phyloP scores from a whole-genome alignment of 768 basidiomycete genomes.

The Psilocybe tampanensis region DNA sequence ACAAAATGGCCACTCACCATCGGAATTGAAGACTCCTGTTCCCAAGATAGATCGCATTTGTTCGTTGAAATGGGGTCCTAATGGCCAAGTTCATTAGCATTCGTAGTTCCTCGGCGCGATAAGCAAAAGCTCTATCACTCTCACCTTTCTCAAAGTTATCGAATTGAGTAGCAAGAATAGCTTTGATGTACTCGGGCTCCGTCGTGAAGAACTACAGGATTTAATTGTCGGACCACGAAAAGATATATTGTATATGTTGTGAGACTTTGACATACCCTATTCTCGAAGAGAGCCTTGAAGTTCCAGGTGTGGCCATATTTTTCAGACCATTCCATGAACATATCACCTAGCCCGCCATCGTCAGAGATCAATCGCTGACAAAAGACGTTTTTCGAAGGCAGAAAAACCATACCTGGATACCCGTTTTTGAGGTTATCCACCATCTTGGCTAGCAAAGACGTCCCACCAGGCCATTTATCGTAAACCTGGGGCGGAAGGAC shows the following conservation, averaged over 20 bases:
- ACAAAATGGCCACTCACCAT: slow-evolving; percentile 38
- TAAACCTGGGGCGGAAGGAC: slow-evolving; percentile 32
- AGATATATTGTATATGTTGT: not conserved
- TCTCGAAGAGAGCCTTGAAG: slow-evolving; percentile 37
- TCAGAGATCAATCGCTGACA: too few species aligned
- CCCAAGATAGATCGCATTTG: slow-evolving; percentile 47
- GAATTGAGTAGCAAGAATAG: slow-evolving; percentile 45
- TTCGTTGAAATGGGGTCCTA: slow-evolving; percentile 26
- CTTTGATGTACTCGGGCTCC: slow-evolving; percentile 55
- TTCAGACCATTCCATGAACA: slow-evolving; percentile 21
- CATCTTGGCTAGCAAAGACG: not conserved
- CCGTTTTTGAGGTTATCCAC: slow-evolving; percentile 9
- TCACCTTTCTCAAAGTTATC: slow-evolving; percentile 48
- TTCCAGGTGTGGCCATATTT: slow-evolving; percentile 34
- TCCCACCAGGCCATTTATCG: slow-evolving; percentile 14
- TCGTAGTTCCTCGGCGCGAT: slow-evolving; percentile 36
- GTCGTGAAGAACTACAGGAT: slow-evolving; percentile 40
- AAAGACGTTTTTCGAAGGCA: not conserved
- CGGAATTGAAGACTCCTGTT: slow-evolving; percentile 61
- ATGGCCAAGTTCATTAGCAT: slow-evolving; percentile 31
- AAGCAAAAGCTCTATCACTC: slow-evolving; percentile 45
- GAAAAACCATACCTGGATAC: slow-evolving; percentile 1
- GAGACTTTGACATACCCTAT: slow-evolving; percentile 29
- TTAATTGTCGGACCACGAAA: not conserved
- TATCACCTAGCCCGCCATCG: slow-evolving; percentile 33